Conservation (phyloP, 768 basidiomycete genomes). For the Podaxis pistillaris region DNA sequence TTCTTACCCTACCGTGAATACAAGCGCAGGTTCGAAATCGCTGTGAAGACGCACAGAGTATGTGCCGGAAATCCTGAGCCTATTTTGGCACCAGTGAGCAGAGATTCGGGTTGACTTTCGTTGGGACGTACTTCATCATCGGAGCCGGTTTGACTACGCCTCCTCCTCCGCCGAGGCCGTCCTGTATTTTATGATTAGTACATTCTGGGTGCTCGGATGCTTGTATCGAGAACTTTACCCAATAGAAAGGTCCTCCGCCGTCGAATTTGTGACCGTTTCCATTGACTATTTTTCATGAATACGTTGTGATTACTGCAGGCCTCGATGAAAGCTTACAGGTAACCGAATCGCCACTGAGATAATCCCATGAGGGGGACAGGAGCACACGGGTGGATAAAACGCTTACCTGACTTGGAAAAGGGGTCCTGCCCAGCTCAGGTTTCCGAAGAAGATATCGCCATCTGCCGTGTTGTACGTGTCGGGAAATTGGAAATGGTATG, state of each 20-base stretch:
- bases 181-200: slow-evolving; percentile 24
- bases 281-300: slow-evolving; percentile 28
- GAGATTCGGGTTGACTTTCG: background rate
- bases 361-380: background rate
- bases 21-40: slow-evolving; percentile 19
- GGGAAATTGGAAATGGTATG: background rate
- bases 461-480: slow-evolving; percentile 28
- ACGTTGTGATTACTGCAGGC: background rate
- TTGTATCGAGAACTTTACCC: slow-evolving; percentile 25
- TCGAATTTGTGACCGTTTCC: slow-evolving; percentile 41
- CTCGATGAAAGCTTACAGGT: slow-evolving; percentile 36
- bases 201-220: background rate
- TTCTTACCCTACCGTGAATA: slow-evolving; percentile 29
- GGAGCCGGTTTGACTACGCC: slow-evolving; percentile 40
- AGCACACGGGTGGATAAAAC: background rate
- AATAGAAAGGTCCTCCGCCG: slow-evolving; percentile 43
- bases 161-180: slow-evolving; percentile 37
- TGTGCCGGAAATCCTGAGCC: slow-evolving; percentile 38
- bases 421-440: slow-evolving; percentile 50
- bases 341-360: slow-evolving; percentile 42
- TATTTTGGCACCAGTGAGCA: slow-evolving; percentile 15
- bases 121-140: slow-evolving; percentile 39
- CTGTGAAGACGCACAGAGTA: slow-evolving; percentile 29
- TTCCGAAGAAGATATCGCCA: slow-evolving; percentile 59
- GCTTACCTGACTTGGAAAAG: slow-evolving; percentile 49